Base-by-base conservation (phyloP, 768 basidiomycete species). In the Leccinellum albellum region DNA sequence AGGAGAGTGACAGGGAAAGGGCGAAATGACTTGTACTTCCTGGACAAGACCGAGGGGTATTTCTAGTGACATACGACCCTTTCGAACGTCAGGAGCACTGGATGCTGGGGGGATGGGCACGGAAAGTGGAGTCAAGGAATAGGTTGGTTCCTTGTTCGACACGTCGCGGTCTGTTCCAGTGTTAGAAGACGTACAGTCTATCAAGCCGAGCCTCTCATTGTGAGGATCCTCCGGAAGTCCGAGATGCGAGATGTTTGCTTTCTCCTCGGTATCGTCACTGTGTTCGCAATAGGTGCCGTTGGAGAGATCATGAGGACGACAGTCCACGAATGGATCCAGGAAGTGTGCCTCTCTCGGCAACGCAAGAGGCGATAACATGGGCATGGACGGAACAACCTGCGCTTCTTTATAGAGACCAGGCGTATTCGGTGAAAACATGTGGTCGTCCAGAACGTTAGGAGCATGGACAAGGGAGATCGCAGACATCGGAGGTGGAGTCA, bases 271-370 rank as follows among this genome's bases (percentile, higher is more conserved):
- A 12, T 52, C 49, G n/a, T 12, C 49, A 24, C 0, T 6, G 40
- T 44, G 33, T 21, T 45, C 60, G 37, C 48, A 50, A 2, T 62
- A 48, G 53, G 33, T 50, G 21, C 58, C 51, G 20, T 65, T 55
- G 21, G 51, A 55, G 7, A 60, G 33, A 3, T 42, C 1, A 1
- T 37, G 52, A 45, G 59, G 56, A 12, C 4, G 33, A 9, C 31
- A 47, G 23, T 68, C 58, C 32, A 66, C 3, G 15, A 9, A 8
- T 13, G 56, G 54, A 24, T 66, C 58, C 1, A 35, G 17, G 17
- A 35, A 17, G 35, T 17, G 17, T 17, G 15, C 35, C 35, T 5
- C 17, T 17, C 44, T 42, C 20, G 10, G 10, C 4, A 12, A 42
- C 20, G 20, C n/a, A 42, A 3, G 40, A 42, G 20, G 40, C 4